Percentiles rank a stretch among this genome's conserved stretches.
phyloP scores from a whole-genome alignment of 2,329 filamentous ascomycete genomes.

The Colletotrichum karsti region DNA sequence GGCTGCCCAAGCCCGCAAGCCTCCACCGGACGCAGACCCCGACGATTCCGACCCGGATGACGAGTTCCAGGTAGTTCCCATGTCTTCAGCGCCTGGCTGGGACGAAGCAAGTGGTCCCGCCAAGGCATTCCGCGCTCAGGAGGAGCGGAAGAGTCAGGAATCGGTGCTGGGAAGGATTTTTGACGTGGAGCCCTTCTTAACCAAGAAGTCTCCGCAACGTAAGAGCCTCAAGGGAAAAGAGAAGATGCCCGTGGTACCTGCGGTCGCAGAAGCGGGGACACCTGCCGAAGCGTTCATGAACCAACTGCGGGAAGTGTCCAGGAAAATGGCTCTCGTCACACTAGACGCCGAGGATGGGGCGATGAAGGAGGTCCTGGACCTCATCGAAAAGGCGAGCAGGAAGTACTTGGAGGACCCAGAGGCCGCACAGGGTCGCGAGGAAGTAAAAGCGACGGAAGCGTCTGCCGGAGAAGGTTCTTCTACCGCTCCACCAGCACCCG shows the following conservation, averaged over 20 bases:
- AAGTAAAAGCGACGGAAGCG: background rate
- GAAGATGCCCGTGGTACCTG: background rate
- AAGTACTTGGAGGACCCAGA: constrained; percentile 54
- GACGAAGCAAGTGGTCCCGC: constrained; percentile 46
- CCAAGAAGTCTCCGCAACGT: constrained; percentile 42
- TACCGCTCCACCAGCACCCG: background rate
- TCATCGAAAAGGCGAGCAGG: constrained; percentile 59
- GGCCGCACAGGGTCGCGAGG: constrained; percentile 34
- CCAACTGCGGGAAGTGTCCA: constrained; percentile 49
- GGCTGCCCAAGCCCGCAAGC: constrained; percentile 52
- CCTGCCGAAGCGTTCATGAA: constrained; percentile 44
- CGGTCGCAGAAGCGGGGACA: background rate
- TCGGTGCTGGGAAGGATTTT: constrained; percentile 61
- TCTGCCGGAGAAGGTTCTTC: background rate
- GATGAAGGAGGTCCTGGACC: constrained; percentile 57
- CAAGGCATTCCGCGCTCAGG: constrained; percentile 56
- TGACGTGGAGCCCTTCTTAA: constrained; percentile 52
- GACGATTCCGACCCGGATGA: constrained; percentile 64
- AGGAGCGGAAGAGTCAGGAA: constrained; percentile 65
- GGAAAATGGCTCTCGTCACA: constrained; percentile 50
- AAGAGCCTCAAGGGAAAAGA: constrained; percentile 30
- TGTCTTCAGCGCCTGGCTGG: constrained; percentile 30
- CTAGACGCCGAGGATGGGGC: constrained; percentile 36
- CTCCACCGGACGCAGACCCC: constrained; percentile 46
- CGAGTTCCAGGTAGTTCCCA: constrained; percentile 58